These are phyloP conservation scores for Aquilaria malaccensis DNA, from an alignment of 345 rosid species.

Conservation along the genomic window DNA sequence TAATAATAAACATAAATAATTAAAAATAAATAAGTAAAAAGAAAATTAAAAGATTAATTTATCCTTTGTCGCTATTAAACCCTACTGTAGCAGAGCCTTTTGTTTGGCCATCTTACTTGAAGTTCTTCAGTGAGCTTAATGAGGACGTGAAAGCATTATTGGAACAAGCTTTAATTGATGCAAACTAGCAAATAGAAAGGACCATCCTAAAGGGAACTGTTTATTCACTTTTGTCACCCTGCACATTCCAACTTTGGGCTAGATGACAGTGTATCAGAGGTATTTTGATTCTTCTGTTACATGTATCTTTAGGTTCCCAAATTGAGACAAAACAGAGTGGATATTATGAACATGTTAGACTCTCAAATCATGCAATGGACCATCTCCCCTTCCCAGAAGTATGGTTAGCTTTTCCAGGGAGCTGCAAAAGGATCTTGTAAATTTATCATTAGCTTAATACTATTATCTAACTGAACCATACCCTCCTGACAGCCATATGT, in stretches of 20 bases:
- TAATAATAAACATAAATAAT: too few relatives aligned
- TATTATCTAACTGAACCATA: too few relatives aligned
- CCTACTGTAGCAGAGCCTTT: conserved; percentile 97
- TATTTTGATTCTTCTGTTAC: conserved; percentile 13
- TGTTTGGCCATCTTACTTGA: conserved; percentile 96
- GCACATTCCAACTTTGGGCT: conserved; percentile 47
- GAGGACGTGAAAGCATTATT: conserved; percentile 73
- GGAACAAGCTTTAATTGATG: conserved; percentile 82
- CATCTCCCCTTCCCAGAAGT: too few relatives aligned
- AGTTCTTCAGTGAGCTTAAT: conserved; percentile 89
- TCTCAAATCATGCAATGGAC: too few relatives aligned
- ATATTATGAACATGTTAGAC: too few relatives aligned
- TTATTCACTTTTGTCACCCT: conserved; percentile 56
- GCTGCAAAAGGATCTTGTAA: too few relatives aligned
- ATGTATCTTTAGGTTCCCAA: neutral
- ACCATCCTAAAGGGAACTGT: conserved; percentile 64
- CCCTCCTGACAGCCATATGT: too few relatives aligned
- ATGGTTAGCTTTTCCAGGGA: too few relatives aligned
- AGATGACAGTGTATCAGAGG: conserved; percentile 87
- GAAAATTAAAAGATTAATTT: conserved; percentile 32
- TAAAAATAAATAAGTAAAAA: too few relatives aligned
- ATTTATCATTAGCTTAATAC: too few relatives aligned
- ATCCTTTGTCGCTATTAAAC: conserved; percentile 86
- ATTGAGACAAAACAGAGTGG: too few relatives aligned
- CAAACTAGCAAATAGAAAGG: conserved; percentile 81